Evolutionary conservation across 163 green algal genomes (phyloP).

Genomic region (Prototheca wickerhamii): DNA sequence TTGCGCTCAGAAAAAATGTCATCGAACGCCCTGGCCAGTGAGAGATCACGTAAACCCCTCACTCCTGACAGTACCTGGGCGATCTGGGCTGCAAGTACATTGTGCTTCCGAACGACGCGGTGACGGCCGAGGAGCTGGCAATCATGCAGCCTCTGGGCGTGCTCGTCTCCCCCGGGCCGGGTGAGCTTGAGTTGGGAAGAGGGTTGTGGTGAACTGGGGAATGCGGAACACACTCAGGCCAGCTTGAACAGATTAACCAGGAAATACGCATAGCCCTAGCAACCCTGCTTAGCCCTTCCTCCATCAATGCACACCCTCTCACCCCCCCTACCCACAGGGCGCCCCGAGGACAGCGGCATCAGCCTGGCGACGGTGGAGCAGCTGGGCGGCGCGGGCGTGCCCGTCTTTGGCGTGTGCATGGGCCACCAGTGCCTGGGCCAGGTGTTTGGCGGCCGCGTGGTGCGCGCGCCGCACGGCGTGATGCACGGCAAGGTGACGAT

Average conservation of each 20-base stretch:
- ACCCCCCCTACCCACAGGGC: slow-evolving; percentile 37
- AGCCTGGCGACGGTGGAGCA: slow-evolving; percentile 73
- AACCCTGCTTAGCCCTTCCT: not conserved
- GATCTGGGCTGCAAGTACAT: slow-evolving; percentile 81
- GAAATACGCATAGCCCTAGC: not conserved
- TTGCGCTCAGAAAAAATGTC: no score
- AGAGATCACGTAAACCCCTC: no score
- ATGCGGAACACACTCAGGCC: no score
- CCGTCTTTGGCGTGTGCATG: slow-evolving; percentile 98
- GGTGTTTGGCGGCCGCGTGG: slow-evolving; percentile 61
- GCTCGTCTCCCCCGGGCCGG: slow-evolving; percentile 88
- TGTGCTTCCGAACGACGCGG: slow-evolving; percentile 95
- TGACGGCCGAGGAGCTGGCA: slow-evolving; percentile 78
- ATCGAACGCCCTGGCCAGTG: no score
- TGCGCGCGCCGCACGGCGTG: slow-evolving; percentile 81
- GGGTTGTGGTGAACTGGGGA: not conserved
- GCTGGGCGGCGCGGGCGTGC: slow-evolving; percentile 61
- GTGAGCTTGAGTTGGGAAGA: slow-evolving; percentile 20
- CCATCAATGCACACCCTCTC: not conserved
- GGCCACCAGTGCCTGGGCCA: slow-evolving; percentile 97
- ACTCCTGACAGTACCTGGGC: slow-evolving; percentile 78
- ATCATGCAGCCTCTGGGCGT: slow-evolving; percentile 78
- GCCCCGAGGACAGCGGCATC: slow-evolving; percentile 89
- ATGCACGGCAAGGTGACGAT: slow-evolving; percentile 96
- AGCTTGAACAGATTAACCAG: not conserved